Evolutionary conservation across 805 yeast genomes (phyloP).

Genomic region (Cyberlindnera japonica): DNA sequence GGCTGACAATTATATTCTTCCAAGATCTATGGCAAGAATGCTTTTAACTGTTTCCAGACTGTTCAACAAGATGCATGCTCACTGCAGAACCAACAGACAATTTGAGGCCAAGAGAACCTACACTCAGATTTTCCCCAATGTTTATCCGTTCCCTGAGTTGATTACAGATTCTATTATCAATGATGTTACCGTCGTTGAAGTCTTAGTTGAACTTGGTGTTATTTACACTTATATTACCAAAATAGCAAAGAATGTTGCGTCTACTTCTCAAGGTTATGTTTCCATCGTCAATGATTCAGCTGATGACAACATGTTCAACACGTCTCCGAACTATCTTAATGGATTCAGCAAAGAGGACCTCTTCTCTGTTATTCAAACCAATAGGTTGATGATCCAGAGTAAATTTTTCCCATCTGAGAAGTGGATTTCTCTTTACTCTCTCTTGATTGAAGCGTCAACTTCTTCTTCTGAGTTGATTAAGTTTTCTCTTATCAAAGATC

Average conservation of each 20-base stretch:
- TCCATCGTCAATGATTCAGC: constrained; percentile 36
- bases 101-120: constrained; percentile 61
- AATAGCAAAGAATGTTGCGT: constrained; percentile 38
- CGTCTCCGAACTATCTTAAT: constrained; percentile 38
- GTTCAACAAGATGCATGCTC: constrained; percentile 50
- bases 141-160: constrained; percentile 57
- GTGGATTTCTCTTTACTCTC: constrained; percentile 69
- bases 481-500: constrained; percentile 44
- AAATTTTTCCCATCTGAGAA: constrained; percentile 61
- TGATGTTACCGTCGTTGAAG: constrained; percentile 66
- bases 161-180: constrained; percentile 74
- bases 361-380: constrained; percentile 41
- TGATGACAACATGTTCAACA: constrained; percentile 38
- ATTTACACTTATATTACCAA: constrained; percentile 55
- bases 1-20: constrained; percentile 34
- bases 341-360: constrained; percentile 41
- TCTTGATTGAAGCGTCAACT: constrained; percentile 53
- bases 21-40: constrained; percentile 47
- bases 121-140: constrained; percentile 64
- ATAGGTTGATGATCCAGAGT: constrained; percentile 49
- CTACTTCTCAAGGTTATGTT: constrained; percentile 17
- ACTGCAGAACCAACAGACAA: constrained; percentile 35
- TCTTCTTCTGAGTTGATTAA: constrained; percentile 50
- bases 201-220: constrained; percentile 63
- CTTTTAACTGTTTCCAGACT: constrained; percentile 51